These are phyloP conservation scores for Friedmanniomyces simplex DNA, from an alignment of 495 filamentous ascomycete genomes.

Conservation along the genomic window DNA sequence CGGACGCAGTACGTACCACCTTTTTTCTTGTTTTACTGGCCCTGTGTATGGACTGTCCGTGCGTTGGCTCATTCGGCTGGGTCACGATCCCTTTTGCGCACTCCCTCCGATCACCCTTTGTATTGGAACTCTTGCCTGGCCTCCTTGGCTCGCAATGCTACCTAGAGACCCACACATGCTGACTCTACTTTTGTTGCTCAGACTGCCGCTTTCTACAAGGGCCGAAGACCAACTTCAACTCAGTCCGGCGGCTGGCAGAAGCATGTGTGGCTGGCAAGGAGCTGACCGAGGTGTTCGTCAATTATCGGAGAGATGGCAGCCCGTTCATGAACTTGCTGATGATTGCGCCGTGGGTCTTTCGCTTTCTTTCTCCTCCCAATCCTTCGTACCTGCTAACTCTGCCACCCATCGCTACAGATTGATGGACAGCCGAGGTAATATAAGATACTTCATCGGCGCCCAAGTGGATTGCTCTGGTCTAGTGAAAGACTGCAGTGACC, in stretches of 20 bases:
- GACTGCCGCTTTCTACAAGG: conserved; percentile 56
- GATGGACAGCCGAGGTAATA: conserved; percentile 47
- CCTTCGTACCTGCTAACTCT: too few species aligned
- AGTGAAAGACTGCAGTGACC: conserved; percentile 47
- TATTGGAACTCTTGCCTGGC: too few species aligned
- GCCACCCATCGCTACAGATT: conserved; percentile 21
- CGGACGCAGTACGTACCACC: conserved; percentile 34
- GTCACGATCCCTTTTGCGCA: too few species aligned
- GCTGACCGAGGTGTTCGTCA: conserved; percentile 56
- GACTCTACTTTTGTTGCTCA: too few species aligned
- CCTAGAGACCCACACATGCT: too few species aligned
- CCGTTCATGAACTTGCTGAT: conserved; percentile 63
- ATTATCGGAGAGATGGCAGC: conserved; percentile 57
- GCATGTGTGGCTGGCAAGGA: conserved; percentile 48
- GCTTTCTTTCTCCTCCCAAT: too few species aligned
- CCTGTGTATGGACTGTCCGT: too few species aligned
- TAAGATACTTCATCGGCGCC: conserved; percentile 55
- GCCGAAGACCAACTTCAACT: conserved; percentile 42
- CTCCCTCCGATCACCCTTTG: too few species aligned
- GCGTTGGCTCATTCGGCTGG: too few species aligned
- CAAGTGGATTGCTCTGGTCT: conserved; percentile 57
- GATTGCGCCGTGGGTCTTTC: conserved; percentile 38
- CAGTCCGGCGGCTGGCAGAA: conserved; percentile 45
- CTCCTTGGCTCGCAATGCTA: too few species aligned
- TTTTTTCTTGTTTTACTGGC: not conserved